Evolutionary conservation across 306 rosid genomes (phyloP), one percentile per base, ranked within the genome.

Genomic region (Trichosanthes truncata): DNA sequence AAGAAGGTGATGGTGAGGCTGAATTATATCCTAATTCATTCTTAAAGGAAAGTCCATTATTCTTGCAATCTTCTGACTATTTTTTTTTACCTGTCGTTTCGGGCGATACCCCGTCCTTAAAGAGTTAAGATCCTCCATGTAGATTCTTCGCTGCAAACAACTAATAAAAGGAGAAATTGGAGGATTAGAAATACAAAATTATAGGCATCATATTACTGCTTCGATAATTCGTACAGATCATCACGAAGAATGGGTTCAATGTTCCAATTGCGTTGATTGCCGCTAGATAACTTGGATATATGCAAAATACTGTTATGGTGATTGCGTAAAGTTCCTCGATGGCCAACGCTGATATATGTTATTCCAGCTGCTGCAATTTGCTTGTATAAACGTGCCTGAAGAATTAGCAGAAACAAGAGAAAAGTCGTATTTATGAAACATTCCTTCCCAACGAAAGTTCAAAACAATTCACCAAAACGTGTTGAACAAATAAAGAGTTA

Each of bases 291-390:
- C 3, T 93, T 51, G 33, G 90, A 88, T 80, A 95, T 90, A 77
- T 81, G 80, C 61, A 95, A 80, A 78, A 84, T 80, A 76, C 46
- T 88, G 69, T 83, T 79, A 84, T 95, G 99, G 87, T 84, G 81
- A 49, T 83, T 85, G 49, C 60, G 33, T 20, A 95, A 82, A 79
- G 97, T 91, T 60, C 88, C 78, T 35, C 99, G 85, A 76, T 95
- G 99, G 83, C 97, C 97, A 67, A 95, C 20, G 81, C 99, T 93
- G 62, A 95, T 78, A 59, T 88, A 95, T 71, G 99, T 93, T 82
- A 95, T 91, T 46, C 95, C 95, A 31, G 91, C 97, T 71, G 81
- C 87, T 80, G 59, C 91, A 60, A 91, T 87, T 86, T 80, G 86
- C 84, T 73, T 82, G 86, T 93, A 95, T 79, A 95, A 79, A 91